These are phyloP conservation scores for Betula pendula DNA, from an alignment of 306 rosid genomes.

Conservation along the genomic window DNA sequence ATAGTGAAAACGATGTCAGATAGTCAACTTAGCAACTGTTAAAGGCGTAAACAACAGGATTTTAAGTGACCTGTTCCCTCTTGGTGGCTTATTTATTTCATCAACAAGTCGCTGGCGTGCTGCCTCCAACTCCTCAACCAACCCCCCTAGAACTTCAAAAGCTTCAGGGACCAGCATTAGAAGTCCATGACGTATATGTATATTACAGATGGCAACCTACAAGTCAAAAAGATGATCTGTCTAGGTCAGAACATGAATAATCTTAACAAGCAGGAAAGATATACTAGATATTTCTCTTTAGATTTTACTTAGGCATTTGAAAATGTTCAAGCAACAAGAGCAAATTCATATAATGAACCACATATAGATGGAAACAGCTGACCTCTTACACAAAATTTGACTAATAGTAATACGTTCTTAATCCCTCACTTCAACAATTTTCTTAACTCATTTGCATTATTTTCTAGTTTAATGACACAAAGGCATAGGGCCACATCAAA, in stretches of 20 bases:
- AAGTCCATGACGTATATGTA: conserved; percentile 78
- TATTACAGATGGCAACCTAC: conserved; percentile 75
- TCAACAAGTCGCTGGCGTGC: conserved; percentile 75
- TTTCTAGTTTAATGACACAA: background rate
- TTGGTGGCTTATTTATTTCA: conserved; percentile 84
- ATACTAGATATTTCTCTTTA: background rate
- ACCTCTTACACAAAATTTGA: background rate
- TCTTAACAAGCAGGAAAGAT: background rate
- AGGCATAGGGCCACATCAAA: background rate
- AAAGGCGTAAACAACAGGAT: background rate
- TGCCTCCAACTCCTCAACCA: conserved; percentile 81
- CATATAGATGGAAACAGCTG: background rate
- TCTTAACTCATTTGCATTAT: background rate
- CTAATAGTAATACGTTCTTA: background rate
- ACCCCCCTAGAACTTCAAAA: conserved; percentile 75
- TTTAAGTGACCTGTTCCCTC: conserved; percentile 54
- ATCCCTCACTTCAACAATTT: background rate
- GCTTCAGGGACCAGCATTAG: conserved; percentile 87
- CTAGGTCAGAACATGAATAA: conserved; percentile 22
- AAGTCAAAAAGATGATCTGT: conserved; percentile 31
- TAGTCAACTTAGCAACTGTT: background rate
- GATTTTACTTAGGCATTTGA: conserved; percentile 14
- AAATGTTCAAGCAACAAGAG: conserved; percentile 15
- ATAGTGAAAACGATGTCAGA: conserved; percentile 11
- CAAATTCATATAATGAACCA: background rate